Conservation (phyloP, 495 filamentous ascomycete genomes). For the Astrothelium subdiscretum region DNA sequence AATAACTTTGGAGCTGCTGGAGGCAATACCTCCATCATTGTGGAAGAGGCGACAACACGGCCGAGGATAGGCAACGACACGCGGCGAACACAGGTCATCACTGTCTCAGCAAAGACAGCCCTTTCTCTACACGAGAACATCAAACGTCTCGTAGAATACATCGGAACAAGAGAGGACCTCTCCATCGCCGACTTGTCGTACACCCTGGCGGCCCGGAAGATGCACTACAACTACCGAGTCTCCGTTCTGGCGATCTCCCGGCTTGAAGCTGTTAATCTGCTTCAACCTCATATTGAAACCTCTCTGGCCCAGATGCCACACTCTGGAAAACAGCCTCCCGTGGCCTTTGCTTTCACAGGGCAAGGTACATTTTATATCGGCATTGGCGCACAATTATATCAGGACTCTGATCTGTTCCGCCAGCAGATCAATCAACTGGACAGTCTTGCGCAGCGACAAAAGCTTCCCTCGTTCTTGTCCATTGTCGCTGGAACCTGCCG, state of each 20-base stretch:
- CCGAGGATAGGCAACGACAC: constrained; percentile 33
- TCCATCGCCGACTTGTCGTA: constrained; percentile 53
- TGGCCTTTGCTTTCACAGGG: constrained; percentile 37
- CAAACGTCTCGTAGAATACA: constrained; percentile 27
- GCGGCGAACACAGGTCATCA: constrained; percentile 42
- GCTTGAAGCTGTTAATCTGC: neutral
- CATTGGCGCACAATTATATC: constrained; percentile 25
- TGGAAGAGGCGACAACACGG: constrained; percentile 41
- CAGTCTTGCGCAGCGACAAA: constrained; percentile 19
- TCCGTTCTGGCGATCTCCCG: constrained; percentile 32
- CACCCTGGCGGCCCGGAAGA: constrained; percentile 67
- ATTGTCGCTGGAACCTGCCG: constrained; percentile 16
- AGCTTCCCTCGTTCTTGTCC: constrained; percentile 22
- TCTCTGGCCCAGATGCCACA: constrained; percentile 16
- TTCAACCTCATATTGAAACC: neutral
- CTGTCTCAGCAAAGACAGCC: constrained; percentile 43
- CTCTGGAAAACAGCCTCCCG: constrained; percentile 1
- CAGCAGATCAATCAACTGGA: constrained; percentile 19
- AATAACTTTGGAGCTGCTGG: constrained; percentile 57
- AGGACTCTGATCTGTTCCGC: constrained; percentile 20
- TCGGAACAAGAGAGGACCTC: constrained; percentile 33
- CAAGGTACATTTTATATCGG: constrained; percentile 28
- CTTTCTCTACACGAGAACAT: constrained; percentile 26
- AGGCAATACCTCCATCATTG: constrained; percentile 40
- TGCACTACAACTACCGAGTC: constrained; percentile 68